These are phyloP conservation scores for Scutellaria galericulata DNA, from an alignment of 257 asterid species.

Conservation along the genomic window DNA sequence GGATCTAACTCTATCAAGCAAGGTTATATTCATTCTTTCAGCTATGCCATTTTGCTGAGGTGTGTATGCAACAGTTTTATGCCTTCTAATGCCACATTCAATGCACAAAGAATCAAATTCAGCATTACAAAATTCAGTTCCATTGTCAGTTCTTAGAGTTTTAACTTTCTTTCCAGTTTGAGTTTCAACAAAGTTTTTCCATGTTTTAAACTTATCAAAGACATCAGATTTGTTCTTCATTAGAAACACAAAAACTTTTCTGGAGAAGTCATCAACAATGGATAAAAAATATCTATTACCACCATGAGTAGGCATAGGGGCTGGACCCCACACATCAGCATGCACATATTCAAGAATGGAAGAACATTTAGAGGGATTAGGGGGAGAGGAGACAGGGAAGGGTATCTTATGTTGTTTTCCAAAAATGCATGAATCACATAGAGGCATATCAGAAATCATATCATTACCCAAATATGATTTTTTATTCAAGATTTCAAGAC, in stretches of 20 bases:
- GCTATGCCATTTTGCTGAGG: neutral
- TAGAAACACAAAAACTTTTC: neutral
- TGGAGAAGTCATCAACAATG: no score
- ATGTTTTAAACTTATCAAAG: neutral
- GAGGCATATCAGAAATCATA: neutral
- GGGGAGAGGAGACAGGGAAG: neutral
- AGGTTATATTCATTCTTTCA: no score
- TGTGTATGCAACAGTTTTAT: neutral
- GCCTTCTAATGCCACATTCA: neutral
- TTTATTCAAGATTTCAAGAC: neutral
- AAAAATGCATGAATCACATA: neutral
- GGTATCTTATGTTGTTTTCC: neutral
- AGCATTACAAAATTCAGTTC: no score
- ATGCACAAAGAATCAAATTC: neutral
- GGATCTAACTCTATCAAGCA: no score
- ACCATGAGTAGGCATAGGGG: neutral
- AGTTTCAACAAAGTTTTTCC: neutral
- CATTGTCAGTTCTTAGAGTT: no score
- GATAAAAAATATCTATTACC: neutral
- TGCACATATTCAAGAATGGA: neutral
- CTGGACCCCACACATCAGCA: neutral
- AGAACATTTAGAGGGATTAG: neutral
- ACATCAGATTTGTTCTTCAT: constrained; percentile 2
- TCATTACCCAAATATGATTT: neutral
- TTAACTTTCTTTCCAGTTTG: neutral